Conservation (phyloP, 2,329 filamentous ascomycete genomes). For the Ophiostoma montium region DNA sequence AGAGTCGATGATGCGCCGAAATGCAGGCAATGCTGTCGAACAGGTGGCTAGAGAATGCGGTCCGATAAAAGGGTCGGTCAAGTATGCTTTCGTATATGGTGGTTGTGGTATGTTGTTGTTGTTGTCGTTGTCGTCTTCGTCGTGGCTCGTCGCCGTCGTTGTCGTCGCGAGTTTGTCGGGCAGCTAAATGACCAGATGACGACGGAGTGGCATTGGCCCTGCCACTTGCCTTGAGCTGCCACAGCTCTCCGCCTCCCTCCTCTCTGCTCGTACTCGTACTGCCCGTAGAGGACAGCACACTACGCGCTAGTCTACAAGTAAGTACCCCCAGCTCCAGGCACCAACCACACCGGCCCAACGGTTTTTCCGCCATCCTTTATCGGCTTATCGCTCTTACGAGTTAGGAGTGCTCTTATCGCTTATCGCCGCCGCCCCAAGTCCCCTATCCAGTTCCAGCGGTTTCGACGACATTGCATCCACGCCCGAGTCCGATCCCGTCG, state of each 20-base stretch:
- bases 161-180: conserved; percentile 9
- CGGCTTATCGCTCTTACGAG: neutral
- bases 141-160: neutral
- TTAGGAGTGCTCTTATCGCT: conserved; percentile 4
- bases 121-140: conserved; percentile 1
- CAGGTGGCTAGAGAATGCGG: too few species aligned
- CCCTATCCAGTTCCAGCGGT: neutral
- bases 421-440: neutral
- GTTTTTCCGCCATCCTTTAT: conserved; percentile 5
- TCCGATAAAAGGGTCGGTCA: too few species aligned
- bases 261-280: neutral
- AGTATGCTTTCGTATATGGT: neutral
- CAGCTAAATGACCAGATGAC: neutral
- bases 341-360: neutral
- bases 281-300: neutral
- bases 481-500: too few species aligned
- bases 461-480: neutral
- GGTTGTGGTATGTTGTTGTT: neutral
- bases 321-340: neutral
- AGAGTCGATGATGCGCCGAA: neutral
- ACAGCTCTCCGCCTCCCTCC: neutral
- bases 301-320: neutral
- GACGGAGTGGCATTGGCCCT: conserved; percentile 1
- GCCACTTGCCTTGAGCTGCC: too few species aligned
- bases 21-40: neutral